Evolutionary conservation across 257 asterid genomes (phyloP).

Genomic region (Agastache rugosa): DNA sequence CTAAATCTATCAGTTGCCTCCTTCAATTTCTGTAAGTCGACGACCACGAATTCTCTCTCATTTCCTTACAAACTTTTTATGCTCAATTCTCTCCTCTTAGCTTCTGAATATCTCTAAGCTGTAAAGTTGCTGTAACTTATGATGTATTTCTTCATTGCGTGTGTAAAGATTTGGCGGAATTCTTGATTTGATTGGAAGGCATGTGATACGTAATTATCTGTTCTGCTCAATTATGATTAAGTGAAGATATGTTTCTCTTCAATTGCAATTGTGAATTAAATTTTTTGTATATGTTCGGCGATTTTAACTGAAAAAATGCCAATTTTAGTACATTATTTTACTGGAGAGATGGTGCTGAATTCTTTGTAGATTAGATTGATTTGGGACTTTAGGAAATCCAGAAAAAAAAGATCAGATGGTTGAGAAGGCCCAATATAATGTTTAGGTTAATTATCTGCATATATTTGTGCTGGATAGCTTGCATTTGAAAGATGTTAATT

Average conservation of each 20-base stretch:
- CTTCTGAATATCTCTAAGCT: neutral
- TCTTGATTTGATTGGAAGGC: conserved; percentile 14
- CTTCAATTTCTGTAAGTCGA: conserved; percentile 33
- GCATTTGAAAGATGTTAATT: conserved; percentile 1
- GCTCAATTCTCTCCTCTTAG: conserved; percentile 13
- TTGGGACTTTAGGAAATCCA: neutral
- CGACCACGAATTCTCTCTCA: neutral
- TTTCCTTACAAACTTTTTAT: neutral
- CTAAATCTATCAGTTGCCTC: conserved; percentile 30
- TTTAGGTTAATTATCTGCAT: neutral
- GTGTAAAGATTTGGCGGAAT: neutral
- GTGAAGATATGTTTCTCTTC: neutral
- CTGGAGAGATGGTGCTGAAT: too few species aligned
- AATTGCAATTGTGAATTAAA: conserved; percentile 1
- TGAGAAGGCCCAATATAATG: neutral
- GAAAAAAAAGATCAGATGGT: neutral
- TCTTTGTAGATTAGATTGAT: too few species aligned
- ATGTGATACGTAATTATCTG: neutral
- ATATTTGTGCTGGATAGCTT: conserved; percentile 10
- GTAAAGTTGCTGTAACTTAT: neutral
- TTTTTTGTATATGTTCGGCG: neutral
- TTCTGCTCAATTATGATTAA: conserved; percentile 25
- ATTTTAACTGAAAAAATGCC: neutral
- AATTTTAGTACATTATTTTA: too few species aligned
- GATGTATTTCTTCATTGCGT: neutral